Conservation (phyloP, 2,329 filamentous ascomycete genomes). For the Ophiostoma australiae region DNA sequence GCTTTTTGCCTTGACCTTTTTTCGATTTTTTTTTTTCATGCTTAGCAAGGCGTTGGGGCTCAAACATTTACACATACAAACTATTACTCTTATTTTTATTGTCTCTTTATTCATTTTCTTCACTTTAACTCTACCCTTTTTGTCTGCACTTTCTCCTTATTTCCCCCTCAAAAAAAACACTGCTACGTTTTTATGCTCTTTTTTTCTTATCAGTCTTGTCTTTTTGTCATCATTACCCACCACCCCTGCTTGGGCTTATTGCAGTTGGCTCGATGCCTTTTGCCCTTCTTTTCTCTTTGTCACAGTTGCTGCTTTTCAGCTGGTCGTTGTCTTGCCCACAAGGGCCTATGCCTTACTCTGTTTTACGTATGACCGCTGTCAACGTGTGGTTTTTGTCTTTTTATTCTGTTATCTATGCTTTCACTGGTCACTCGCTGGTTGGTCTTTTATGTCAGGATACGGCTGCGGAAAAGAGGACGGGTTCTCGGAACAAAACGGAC, state of each 20-base stretch:
- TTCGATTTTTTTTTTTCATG: not conserved
- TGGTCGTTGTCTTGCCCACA: not conserved
- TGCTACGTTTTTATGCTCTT: conserved; percentile 1
- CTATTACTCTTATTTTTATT: conserved; percentile 10
- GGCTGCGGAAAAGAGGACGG: not conserved
- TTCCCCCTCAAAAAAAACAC: conserved; percentile 14
- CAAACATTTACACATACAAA: conserved; percentile 14
- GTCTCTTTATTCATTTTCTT: not conserved
- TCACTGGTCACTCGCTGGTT: not conserved
- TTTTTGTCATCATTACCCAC: not conserved
- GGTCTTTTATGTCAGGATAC: not conserved
- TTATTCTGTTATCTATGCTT: not conserved
- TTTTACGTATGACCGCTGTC: not conserved
- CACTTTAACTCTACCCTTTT: not conserved
- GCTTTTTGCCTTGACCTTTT: conserved; percentile 17
- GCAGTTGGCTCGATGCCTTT: not conserved
- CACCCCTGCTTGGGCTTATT: not conserved
- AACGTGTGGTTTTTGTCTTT: not conserved
- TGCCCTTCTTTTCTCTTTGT: not conserved
- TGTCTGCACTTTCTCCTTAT: not conserved
- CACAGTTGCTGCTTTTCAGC: not conserved
- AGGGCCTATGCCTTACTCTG: not conserved
- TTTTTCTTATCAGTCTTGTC: not conserved
- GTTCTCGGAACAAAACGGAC: not conserved
- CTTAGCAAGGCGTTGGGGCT: conserved; percentile 14